A percentile compares a stretch with the other conserved stretches of the same genome.
These are phyloP conservation scores for Blastobotrys terrestris DNA, from an alignment of 805 yeast genomes.

Conservation along the genomic window DNA sequence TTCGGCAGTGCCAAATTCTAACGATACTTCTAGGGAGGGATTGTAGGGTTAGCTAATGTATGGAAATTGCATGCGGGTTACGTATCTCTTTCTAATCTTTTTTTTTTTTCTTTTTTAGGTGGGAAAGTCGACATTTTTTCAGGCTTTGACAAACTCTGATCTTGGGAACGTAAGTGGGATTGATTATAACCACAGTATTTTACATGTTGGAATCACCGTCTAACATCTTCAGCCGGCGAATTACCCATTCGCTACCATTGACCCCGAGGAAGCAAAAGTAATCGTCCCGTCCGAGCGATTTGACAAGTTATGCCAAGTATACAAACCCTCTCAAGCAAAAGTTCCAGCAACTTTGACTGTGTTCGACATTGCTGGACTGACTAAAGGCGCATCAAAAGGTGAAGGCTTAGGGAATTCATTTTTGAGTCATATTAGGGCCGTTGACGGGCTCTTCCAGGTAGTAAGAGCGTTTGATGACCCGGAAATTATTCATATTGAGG, in stretches of 20 bases:
- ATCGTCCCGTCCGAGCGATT: conserved; percentile 47
- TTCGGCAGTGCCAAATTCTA: conserved; percentile 49
- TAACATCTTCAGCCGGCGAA: conserved; percentile 39
- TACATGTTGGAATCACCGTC: not conserved
- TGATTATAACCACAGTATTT: not conserved
- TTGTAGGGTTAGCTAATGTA: conserved; percentile 60
- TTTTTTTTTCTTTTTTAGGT: too few species aligned
- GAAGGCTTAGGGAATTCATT: conserved; percentile 73
- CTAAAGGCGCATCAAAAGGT: conserved; percentile 56
- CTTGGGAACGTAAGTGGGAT: conserved; percentile 43
- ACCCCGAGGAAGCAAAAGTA: conserved; percentile 60
- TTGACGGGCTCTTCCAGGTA: conserved; percentile 65
- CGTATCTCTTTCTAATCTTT: too few species aligned
- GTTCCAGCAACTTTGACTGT: conserved; percentile 53
- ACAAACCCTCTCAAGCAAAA: conserved; percentile 41
- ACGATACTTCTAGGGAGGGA: conserved; percentile 35
- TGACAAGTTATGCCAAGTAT: conserved; percentile 42
- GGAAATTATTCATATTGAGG: conserved; percentile 63
- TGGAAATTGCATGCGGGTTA: too few species aligned
- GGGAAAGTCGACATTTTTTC: conserved; percentile 54
- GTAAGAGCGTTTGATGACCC: conserved; percentile 59
- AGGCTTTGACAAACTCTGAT: conserved; percentile 53
- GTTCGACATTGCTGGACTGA: conserved; percentile 66
- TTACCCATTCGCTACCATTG: conserved; percentile 72
- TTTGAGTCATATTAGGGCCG: conserved; percentile 60